These are phyloP conservation scores for Anthoceros angustus DNA, from an alignment of 225 moss, liverwort and hornwort species.

Conservation along the genomic window DNA sequence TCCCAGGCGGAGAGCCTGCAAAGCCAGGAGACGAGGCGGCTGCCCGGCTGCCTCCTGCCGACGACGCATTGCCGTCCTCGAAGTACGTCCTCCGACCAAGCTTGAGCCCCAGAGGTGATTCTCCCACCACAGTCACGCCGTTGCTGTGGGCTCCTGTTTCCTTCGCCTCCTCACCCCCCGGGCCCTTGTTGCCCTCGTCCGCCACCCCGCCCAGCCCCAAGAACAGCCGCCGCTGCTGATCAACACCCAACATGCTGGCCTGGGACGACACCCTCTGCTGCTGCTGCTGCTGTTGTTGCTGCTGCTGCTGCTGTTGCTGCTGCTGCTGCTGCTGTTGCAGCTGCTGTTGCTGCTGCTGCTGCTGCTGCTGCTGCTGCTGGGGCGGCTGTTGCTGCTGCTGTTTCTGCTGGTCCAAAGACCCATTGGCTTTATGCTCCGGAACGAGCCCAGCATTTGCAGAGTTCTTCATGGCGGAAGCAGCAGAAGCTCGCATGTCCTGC, in stretches of 20 bases:
- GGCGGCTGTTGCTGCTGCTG: background rate
- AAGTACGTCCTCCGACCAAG: conserved; percentile 76
- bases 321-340: background rate
- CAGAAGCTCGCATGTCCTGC: background rate
- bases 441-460: background rate
- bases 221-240: conserved; percentile 23
- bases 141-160: conserved; percentile 13
- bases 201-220: conserved; percentile 21
- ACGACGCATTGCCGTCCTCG: conserved; percentile 40
- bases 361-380: background rate
- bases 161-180: conserved; percentile 19
- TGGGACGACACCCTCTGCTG: conserved; percentile 11
- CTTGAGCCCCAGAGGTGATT: conserved; percentile 56
- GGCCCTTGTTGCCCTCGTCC: conserved; percentile 1
- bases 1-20: conserved; percentile 38
- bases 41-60: conserved; percentile 9
- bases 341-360: background rate
- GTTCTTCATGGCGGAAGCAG: background rate
- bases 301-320: background rate
- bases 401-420: background rate
- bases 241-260: conserved; percentile 10
- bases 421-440: background rate
- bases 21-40: conserved; percentile 16
- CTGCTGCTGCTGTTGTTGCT: background rate
- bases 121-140: conserved; percentile 22